Evolutionary conservation across 2,329 filamentous ascomycete species (phyloP), one percentile per base, ranked within the genome.

Genomic region (Ophiocordyceps australis): DNA sequence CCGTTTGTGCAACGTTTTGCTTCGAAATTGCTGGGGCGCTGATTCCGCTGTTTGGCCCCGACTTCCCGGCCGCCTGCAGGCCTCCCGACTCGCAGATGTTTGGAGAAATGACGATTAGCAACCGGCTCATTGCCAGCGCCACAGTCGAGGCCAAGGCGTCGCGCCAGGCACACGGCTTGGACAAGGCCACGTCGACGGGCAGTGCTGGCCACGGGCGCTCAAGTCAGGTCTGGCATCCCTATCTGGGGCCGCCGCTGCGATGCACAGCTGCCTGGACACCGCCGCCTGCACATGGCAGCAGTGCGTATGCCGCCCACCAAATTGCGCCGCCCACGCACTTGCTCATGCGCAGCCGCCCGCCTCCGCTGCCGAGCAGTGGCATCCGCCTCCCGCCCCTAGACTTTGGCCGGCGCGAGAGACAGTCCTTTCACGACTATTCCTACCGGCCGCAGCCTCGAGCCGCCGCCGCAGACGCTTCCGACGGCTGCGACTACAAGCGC

Each of bases 1-100:
- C 82, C 9, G 59, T 98, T 26, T 91, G 85, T 40, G 68, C 80
- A 4, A 94, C 80, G 1, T 95, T 95, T 47, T 95, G 86, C 53
- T 72, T 74, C 46, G 57, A 66, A 19, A 91, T 98, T 33, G 74
- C 86, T 10, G 74, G 74, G 30, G 85, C 79, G 0, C 55, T 98
- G 28, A 89, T 89, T 7, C 89, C 89, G 5, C 62, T 98, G 31
- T 98, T 98, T 46, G 89, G 89, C 0, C 65, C 72, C 9, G 64
- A 71, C 21, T 98, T 98, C 45, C 74, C 81, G 3, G 57, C 60
- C 4, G 52, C 70, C 23, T 98, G 89, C 46, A 54, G 75, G 10
- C 60, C 52, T 1, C 70, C 72, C 2, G 57, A 65, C n/a, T 59
- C 73, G 19, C 53, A 65, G n/a, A 60, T 62, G 10, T 81, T 71